Evolutionary conservation across 768 basidiomycete genomes (phyloP).

Genomic region (Podaxis mareebaensis): DNA sequence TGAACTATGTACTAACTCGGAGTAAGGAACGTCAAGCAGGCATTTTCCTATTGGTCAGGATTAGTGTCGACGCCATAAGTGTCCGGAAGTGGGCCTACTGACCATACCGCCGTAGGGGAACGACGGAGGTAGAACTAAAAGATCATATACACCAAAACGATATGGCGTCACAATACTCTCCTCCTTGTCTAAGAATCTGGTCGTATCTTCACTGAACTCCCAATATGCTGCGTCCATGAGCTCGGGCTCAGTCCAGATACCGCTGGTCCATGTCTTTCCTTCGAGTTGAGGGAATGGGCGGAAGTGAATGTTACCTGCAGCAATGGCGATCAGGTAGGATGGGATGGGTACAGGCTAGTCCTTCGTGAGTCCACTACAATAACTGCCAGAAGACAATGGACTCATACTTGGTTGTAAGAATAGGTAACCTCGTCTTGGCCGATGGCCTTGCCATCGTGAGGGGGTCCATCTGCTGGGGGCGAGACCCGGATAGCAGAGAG

Average conservation of each 20-base stretch:
- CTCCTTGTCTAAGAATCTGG: conserved; percentile 71
- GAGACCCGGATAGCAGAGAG: conserved; percentile 82
- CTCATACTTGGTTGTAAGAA: conserved; percentile 70
- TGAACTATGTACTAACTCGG: conserved; percentile 56
- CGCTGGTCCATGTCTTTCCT: conserved; percentile 76
- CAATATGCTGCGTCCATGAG: conserved; percentile 73
- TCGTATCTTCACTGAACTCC: conserved; percentile 90
- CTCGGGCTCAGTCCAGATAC: conserved; percentile 92
- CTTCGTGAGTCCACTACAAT: not conserved
- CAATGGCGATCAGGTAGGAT: conserved; percentile 91
- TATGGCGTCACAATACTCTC: conserved; percentile 79
- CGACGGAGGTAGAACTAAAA: conserved; percentile 85
- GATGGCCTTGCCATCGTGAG: conserved; percentile 72
- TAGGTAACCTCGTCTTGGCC: conserved; percentile 78
- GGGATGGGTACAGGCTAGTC: conserved; percentile 81
- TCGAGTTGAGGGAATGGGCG: conserved; percentile 56
- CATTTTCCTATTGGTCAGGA: conserved; percentile 68
- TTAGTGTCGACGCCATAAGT: not conserved
- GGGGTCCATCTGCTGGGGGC: conserved; percentile 68
- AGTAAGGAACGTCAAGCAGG: conserved; percentile 85
- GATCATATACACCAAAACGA: conserved; percentile 84
- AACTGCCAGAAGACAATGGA: not conserved
- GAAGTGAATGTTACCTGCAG: conserved; percentile 80
- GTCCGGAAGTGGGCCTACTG: conserved; percentile 20
- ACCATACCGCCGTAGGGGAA: conserved; percentile 96